Percentiles rank a stretch among this genome's conserved stretches.
Evolutionary conservation across 192 early-diverging fungal species (phyloP).

Genomic region (Backusella tarrabulga): DNA sequence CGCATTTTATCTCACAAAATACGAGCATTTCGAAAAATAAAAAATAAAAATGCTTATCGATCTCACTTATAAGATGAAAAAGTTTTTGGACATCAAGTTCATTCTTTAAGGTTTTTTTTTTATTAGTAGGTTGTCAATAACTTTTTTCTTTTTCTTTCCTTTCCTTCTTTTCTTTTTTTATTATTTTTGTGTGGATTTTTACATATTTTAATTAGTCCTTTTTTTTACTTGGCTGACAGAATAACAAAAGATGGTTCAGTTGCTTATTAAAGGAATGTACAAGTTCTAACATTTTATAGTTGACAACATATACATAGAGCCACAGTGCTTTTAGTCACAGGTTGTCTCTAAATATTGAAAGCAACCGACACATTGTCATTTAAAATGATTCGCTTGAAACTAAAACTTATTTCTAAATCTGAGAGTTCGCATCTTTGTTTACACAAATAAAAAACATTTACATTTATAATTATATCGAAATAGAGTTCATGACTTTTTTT

Average conservation of each 20-base stretch:
- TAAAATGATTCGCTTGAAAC: conserved; percentile 3
- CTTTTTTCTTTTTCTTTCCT: neutral
- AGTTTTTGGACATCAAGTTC: neutral
- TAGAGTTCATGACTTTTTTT: neutral
- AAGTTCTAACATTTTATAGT: neutral
- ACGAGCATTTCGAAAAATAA: neutral
- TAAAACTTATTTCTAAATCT: conserved; percentile 6
- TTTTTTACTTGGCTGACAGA: conserved; percentile 1
- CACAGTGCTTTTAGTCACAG: neutral
- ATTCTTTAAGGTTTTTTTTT: neutral
- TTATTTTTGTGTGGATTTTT: neutral
- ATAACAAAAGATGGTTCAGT: conserved; percentile 7
- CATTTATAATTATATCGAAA: neutral
- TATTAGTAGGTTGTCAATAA: neutral
- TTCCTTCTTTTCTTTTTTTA: neutral
- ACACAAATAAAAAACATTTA: neutral
- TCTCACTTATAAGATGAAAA: neutral
- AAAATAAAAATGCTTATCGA: neutral
- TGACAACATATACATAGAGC: neutral
- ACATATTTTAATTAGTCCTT: conserved; percentile 10
- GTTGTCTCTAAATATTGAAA: neutral
- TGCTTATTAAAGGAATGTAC: conserved; percentile 7
- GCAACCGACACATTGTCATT: conserved; percentile 6
- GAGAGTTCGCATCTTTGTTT: neutral
- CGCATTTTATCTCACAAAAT: neutral